These are phyloP conservation scores for Cladobotryum protrusum DNA, from an alignment of 2,329 filamentous ascomycete species.

Conservation along the genomic window DNA sequence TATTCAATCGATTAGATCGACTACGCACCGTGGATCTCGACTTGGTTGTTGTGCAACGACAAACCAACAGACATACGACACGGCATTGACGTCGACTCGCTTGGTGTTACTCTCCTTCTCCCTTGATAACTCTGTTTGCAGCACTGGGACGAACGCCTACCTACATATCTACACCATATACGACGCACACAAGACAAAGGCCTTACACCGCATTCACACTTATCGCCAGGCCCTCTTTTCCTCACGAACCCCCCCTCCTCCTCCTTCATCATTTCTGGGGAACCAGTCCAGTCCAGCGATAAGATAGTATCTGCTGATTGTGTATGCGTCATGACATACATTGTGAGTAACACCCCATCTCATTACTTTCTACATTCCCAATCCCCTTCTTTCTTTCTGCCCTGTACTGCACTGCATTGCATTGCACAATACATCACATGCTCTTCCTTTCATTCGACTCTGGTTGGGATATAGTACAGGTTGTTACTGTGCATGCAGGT, in stretches of 20 bases:
- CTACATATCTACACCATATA: too few relatives aligned
- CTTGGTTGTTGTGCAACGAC: too few relatives aligned
- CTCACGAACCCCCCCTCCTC: neutral
- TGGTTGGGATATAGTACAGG: neutral
- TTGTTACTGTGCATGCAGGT: slow-evolving; percentile 8
- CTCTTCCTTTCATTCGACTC: slow-evolving; percentile 5
- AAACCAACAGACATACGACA: too few relatives aligned
- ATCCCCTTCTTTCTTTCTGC: too few relatives aligned
- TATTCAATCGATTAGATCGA: too few relatives aligned
- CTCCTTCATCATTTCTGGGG: neutral
- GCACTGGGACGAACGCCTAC: too few relatives aligned
- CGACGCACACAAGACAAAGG: too few relatives aligned
- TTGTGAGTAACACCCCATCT: slow-evolving; percentile 26
- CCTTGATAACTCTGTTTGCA: too few relatives aligned
- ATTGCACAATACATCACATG: slow-evolving; percentile 15
- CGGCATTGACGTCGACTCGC: too few relatives aligned
- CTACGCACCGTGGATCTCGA: too few relatives aligned
- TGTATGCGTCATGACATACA: slow-evolving; percentile 35
- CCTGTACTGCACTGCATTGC: neutral
- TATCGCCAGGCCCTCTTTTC: neutral
- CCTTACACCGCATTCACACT: neutral
- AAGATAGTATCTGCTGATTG: slow-evolving; percentile 15
- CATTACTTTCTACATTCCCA: too few relatives aligned
- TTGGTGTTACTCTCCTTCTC: too few relatives aligned
- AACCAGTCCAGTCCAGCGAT: slow-evolving; percentile 8